A percentile compares a stretch with the other conserved stretches of the same genome.
phyloP scores from a whole-genome alignment of 148 eudicot species.

The Pouteria glomerata region DNA sequence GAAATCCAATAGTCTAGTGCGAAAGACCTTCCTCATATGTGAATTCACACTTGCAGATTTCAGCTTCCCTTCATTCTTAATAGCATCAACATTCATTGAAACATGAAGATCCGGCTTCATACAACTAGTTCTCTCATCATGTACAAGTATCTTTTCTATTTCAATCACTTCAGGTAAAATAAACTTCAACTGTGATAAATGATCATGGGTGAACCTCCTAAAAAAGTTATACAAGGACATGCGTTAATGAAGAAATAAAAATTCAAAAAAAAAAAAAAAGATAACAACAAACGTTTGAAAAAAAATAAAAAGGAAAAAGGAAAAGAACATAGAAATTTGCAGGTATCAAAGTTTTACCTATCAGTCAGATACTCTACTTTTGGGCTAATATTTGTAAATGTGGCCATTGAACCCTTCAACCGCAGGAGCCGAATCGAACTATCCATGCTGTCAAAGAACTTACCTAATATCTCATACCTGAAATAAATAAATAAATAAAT shows the following conservation, averaged over 20 bases:
- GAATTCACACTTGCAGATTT: conserved; percentile 33
- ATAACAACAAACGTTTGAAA: no score
- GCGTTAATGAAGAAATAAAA: background rate
- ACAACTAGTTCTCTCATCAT: conserved; percentile 58
- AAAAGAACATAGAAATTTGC: background rate
- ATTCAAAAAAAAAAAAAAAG: background rate
- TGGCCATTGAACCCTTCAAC: conserved; percentile 33
- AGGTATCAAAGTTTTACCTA: conserved; percentile 33
- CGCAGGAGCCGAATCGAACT: conserved; percentile 56
- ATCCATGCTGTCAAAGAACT: conserved; percentile 67
- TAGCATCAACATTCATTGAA: conserved; percentile 30
- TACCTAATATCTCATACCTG: conserved; percentile 58
- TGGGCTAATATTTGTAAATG: conserved; percentile 49
- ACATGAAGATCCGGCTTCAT: conserved; percentile 76
- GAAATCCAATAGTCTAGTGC: conserved; percentile 34
- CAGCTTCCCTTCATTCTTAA: conserved; percentile 26
- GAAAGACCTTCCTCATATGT: conserved; percentile 48
- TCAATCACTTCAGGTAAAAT: conserved; percentile 66
- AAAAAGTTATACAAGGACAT: conserved; percentile 7
- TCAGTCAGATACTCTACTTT: conserved; percentile 56
- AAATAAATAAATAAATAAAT: no score
- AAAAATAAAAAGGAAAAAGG: background rate
- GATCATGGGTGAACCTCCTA: conserved; percentile 67
- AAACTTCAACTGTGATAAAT: conserved; percentile 78
- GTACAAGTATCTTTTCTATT: conserved; percentile 48